Base-by-base conservation (phyloP, 768 basidiomycete species). In the Mycena galericulata region DNA sequence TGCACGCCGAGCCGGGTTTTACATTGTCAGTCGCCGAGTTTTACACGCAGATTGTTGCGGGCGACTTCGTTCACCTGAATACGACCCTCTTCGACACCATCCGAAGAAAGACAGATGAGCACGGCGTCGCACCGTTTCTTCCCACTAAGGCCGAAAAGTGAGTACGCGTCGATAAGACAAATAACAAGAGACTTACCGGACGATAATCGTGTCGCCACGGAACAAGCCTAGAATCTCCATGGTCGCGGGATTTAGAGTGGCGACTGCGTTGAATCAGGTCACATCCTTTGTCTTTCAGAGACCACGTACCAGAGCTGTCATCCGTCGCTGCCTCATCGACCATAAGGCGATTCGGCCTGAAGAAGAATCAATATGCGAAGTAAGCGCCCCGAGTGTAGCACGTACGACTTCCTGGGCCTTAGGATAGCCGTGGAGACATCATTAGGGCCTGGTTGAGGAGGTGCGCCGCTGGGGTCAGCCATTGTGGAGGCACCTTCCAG, bases 21-120 rank as follows among this genome's bases (percentile, higher is more conserved):
- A n/a, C n/a, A n/a, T n/a, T n/a, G n/a, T n/a, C n/a, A n/a, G 80
- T 99, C 98, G 43, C 94, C 97, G 46, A 99, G 91, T 85, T 98
- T 99, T 73, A 99, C 95, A 61, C 97, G 94, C 50, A 99, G 83
- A 83, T 99, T 99, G 85, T 98, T 97, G 65, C 98, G 95, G 20
- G 98, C 98, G 36, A 99, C 98, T 82, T 99, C 99, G 91, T 99
- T 99, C 83, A 99, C 84, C 75, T 98, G 97, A 70, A 99, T 97
- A 78, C 95, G 94, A 65, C 98, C 97, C 81, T 99, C 98, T 74
- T 98, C 98, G 68, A 99, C 95, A 69, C 97, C 95, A 75, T 99
- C 98, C 45, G 93, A 94, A 76, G 92, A 93, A 76, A 99, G 81
- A 76, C 96, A 98, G 79, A 99, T 99, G 69, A 99, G 91, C 46